A percentile compares a stretch with the other conserved stretches of the same genome.
phyloP scores from a whole-genome alignment of 164 flowering plant species.

The Vitis vinifera region DNA sequence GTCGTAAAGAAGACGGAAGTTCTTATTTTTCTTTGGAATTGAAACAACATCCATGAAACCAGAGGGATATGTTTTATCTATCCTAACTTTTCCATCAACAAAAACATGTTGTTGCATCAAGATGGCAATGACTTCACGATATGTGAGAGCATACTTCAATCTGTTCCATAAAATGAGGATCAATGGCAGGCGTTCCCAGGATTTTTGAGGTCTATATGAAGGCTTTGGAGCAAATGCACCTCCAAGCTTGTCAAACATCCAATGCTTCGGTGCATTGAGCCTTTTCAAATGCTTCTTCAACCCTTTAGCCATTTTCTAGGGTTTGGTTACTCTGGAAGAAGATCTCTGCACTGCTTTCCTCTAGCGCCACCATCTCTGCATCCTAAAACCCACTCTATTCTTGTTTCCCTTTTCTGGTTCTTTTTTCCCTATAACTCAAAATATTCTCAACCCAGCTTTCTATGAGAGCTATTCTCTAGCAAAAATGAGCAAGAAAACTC shows the following conservation, averaged over 20 bases:
- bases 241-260: slow-evolving; percentile 43
- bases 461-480: no score
- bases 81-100: slow-evolving; percentile 38
- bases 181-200: slow-evolving; percentile 32
- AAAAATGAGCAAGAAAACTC: no score
- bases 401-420: no score
- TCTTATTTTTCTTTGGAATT: slow-evolving; percentile 77
- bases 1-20: slow-evolving; percentile 84
- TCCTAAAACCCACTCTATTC: no score
- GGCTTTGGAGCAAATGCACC: slow-evolving; percentile 44
- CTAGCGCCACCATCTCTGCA: no score
- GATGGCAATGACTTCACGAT: slow-evolving; percentile 29
- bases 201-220: slow-evolving; percentile 33
- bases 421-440: no score
- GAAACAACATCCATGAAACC: slow-evolving; percentile 66
- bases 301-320: slow-evolving; percentile 23
- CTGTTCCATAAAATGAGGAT: slow-evolving; percentile 26
- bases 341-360: no score
- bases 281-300: slow-evolving; percentile 47
- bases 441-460: no score
- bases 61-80: slow-evolving; percentile 31
- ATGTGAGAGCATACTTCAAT: slow-evolving; percentile 33
- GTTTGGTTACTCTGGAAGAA: no score
- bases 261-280: slow-evolving; percentile 43
- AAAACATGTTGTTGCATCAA: slow-evolving; percentile 32